Conservation (phyloP, 2,329 filamentous ascomycete genomes). For the Endothia cerciana region DNA sequence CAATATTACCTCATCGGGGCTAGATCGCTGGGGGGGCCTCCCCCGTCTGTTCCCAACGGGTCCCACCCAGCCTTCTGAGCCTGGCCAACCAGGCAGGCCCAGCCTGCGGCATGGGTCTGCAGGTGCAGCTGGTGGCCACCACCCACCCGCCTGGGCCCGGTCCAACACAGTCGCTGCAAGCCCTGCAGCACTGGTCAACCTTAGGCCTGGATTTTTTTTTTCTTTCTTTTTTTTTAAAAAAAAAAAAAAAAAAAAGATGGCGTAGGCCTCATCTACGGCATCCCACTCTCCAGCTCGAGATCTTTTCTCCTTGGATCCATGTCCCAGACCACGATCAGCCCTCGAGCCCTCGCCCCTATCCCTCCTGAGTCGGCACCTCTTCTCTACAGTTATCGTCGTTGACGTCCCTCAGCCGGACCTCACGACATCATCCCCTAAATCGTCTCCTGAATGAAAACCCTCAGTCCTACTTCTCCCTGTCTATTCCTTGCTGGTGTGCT, state of each 20-base stretch:
- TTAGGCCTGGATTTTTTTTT: too few relatives aligned
- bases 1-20: neutral
- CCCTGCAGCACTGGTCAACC: neutral
- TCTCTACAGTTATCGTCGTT: neutral
- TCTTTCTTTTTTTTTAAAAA: too few relatives aligned
- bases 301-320: slow-evolving; percentile 5
- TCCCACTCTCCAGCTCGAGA: neutral
- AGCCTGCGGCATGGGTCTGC: neutral
- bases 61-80: neutral
- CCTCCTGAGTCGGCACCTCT: slow-evolving; percentile 1
- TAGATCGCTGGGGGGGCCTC: neutral
- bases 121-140: neutral
- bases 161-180: neutral
- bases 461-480: neutral
- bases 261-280: slow-evolving; percentile 10
- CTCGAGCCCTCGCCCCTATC: neutral
- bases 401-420: neutral
- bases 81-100: neutral
- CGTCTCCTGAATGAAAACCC: neutral
- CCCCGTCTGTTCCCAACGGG: neutral
- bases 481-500: neutral
- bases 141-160: neutral
- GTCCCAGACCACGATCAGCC: slow-evolving; percentile 13
- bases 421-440: neutral
- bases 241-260: too few relatives aligned